Percentiles rank a stretch among this genome's conserved stretches.
Evolutionary conservation across 257 asterid species (phyloP).

Genomic region (Prunella vulgaris): DNA sequence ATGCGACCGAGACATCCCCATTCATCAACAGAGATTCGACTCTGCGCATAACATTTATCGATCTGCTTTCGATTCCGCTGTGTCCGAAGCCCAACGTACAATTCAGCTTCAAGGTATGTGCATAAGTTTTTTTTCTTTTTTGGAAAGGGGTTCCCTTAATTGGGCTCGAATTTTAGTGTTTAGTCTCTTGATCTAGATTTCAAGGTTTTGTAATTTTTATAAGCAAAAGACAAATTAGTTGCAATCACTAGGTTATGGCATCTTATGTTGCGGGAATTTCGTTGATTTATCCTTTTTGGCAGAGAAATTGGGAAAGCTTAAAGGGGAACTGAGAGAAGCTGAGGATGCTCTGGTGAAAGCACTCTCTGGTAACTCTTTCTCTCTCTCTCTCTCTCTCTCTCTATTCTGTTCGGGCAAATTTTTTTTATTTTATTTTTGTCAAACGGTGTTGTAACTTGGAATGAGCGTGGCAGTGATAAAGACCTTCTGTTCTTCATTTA

Average conservation of each 20-base stretch:
- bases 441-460: background rate
- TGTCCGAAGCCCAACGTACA: conserved; percentile 47
- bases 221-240: background rate
- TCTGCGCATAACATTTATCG: conserved; percentile 22
- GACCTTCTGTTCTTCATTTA: background rate
- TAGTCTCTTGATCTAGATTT: background rate
- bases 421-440: background rate
- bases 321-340: conserved; percentile 55
- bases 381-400: background rate
- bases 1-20: conserved; percentile 63
- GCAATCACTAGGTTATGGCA: background rate
- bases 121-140: background rate
- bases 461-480: background rate
- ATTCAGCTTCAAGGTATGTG: conserved; percentile 58
- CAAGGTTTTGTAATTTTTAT: background rate
- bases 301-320: conserved; percentile 61
- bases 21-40: conserved; percentile 59
- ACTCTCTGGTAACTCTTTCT: conserved; percentile 55
- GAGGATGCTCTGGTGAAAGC: conserved; percentile 77
- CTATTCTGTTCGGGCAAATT: background rate
- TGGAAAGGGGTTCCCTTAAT: background rate
- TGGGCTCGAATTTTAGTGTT: conserved; percentile 22
- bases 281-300: conserved; percentile 21
- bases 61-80: conserved; percentile 37
- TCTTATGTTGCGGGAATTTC: background rate